Conservation (phyloP, 495 filamentous ascomycete species). For the Lepraria neglecta region DNA sequence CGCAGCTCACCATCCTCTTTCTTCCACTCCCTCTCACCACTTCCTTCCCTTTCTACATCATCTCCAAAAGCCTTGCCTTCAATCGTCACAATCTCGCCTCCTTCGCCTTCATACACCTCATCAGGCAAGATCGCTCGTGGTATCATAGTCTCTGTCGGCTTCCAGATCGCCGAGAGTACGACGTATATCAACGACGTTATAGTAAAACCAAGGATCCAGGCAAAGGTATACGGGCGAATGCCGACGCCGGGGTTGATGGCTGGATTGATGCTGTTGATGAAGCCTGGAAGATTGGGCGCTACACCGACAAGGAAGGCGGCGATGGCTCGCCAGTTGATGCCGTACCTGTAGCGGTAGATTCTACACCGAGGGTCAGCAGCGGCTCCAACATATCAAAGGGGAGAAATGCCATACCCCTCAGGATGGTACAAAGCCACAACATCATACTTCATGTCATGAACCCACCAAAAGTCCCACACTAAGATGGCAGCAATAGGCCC, state of each 20-base stretch:
- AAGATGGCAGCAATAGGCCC: constrained; percentile 64
- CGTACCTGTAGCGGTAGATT: constrained; percentile 51
- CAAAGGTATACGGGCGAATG: constrained; percentile 48
- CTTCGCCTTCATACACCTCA: constrained; percentile 40
- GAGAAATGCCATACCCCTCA: constrained; percentile 16
- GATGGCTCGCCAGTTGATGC: constrained; percentile 61
- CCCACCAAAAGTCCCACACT: constrained; percentile 60
- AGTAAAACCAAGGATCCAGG: constrained; percentile 51
- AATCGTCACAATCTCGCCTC: constrained; percentile 30
- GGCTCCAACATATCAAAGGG: background rate
- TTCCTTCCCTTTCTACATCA: constrained; percentile 14
- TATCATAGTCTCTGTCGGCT: constrained; percentile 37
- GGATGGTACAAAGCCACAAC: constrained; percentile 46
- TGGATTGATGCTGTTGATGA: constrained; percentile 46
- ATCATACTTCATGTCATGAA: constrained; percentile 57
- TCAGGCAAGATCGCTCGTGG: constrained; percentile 41
- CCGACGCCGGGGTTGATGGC: constrained; percentile 43
- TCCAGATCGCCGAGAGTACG: constrained; percentile 36
- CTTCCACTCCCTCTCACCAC: constrained; percentile 23
- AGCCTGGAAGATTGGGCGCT: constrained; percentile 54
- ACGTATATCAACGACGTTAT: constrained; percentile 44
- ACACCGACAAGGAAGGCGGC: constrained; percentile 58
- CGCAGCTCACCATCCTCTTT: constrained; percentile 9
- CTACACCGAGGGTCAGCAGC: constrained; percentile 19
- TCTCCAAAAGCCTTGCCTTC: constrained; percentile 32